Percentiles rank a stretch among this genome's conserved stretches.
Evolutionary conservation across 73 alveolate species (phyloP).

Genomic region (Paramecium octaurelia): DNA sequence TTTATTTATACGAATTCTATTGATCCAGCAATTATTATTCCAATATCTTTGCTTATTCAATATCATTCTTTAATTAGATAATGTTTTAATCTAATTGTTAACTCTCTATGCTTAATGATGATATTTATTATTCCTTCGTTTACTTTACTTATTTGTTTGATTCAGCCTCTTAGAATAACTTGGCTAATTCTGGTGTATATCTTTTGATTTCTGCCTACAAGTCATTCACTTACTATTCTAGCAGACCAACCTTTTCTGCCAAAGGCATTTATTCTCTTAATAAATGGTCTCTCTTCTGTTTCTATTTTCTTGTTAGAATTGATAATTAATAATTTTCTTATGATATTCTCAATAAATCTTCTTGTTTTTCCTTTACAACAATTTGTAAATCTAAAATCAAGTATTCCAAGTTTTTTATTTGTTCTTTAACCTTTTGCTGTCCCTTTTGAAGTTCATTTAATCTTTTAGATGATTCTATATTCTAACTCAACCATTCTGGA

Average conservation of each 20-base stretch:
- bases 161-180: background rate
- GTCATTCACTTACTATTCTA: constrained; percentile 13
- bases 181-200: background rate
- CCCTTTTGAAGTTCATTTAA: constrained; percentile 7
- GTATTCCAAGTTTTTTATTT: background rate
- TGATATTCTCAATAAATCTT: background rate
- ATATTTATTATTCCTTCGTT: background rate
- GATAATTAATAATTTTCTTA: constrained; percentile 1
- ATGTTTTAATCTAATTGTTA: background rate
- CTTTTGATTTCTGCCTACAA: background rate
- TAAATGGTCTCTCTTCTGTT: constrained; percentile 7
- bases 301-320: background rate
- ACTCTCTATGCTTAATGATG: background rate
- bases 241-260: constrained; percentile 24
- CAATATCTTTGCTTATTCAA: background rate
- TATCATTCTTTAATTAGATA: background rate
- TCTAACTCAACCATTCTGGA: background rate
- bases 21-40: background rate
- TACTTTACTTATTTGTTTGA: background rate
- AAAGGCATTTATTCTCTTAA: constrained; percentile 10
- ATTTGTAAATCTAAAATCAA: background rate
- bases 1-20: background rate
- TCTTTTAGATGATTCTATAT: background rate
- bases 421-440: background rate
- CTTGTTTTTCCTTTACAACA: background rate